Evolutionary conservation across 2,329 filamentous ascomycete species (phyloP), one percentile per base, ranked within the genome.

Genomic region (Alternaria ventricosa): DNA sequence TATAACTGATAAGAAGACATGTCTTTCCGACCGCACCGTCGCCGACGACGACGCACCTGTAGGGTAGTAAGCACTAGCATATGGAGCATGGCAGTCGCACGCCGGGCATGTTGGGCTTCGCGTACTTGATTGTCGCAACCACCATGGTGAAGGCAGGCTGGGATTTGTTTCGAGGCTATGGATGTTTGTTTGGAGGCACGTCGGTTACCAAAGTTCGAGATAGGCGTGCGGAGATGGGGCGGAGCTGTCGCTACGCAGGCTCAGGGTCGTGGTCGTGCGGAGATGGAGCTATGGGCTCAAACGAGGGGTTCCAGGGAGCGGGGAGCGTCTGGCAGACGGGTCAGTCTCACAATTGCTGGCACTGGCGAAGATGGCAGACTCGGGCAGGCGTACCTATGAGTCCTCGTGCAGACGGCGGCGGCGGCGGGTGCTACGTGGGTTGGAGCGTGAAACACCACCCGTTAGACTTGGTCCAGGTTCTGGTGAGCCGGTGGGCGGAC

Each of bases 21-120:
- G 96, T 99, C 88, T 99, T 99, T 82, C 96, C 96, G 74, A 99
- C 96, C 71, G 96, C 96, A 94, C 96, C 96, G 83, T 99, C 96
- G 81, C 96, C 96, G 77, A 99, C 96, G 75, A 99, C 96, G 78
- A 99, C 96, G 85, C 96, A 99, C 85, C 96, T 99, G 68, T 44
- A 63, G 45, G 44, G 43, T 54, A 58, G 51, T 23, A 51, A 51
- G 68, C 60, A 57, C 68, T 69, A 67, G 66, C 45, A 55, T 41
- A 33, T 51, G 20, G 22, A 18, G 22, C 20, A 33, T 46, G 51
- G 30, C 41, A 44, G 33, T 51, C 18, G 53, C 49, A 18, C 45
- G 25, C 23, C 18, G 30, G 33, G 50, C 59, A 23, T 23, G 30
- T 41, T 61, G 58, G 33, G 57, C n/a, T 50, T 46, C 36, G 77